A percentile compares a stretch with the other conserved stretches of the same genome.
Evolutionary conservation across 2,329 filamentous ascomycete genomes (phyloP).

Genomic region (Blastomyces parvus): DNA sequence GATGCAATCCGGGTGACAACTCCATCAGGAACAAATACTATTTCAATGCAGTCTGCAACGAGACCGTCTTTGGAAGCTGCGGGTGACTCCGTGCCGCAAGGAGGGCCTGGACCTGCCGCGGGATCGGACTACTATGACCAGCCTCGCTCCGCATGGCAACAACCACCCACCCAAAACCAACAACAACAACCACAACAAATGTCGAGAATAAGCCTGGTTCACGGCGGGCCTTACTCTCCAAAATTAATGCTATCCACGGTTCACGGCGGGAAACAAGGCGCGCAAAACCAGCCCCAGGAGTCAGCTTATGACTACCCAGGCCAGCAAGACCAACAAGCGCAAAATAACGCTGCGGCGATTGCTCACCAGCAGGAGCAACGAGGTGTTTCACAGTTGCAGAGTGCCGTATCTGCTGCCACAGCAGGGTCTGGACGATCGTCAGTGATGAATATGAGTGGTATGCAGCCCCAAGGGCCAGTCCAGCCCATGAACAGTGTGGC

Average conservation of each 20-base stretch:
- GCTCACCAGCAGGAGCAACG: conserved; percentile 56
- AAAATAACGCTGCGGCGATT: conserved; percentile 36
- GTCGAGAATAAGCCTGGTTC: conserved; percentile 5
- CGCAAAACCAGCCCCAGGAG: conserved; percentile 33
- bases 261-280: conserved; percentile 29
- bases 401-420: conserved; percentile 53
- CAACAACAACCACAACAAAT: conserved; percentile 22
- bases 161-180: conserved; percentile 23
- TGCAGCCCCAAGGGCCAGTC: conserved; percentile 37
- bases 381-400: conserved; percentile 57
- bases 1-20: conserved; percentile 96
- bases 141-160: conserved; percentile 32
- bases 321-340: conserved; percentile 39
- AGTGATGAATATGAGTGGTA: conserved; percentile 41
- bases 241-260: conserved; percentile 29
- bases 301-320: conserved; percentile 35
- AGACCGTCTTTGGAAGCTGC: conserved; percentile 28
- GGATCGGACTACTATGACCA: conserved; percentile 36
- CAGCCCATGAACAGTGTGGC: conserved; percentile 52
- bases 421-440: conserved; percentile 38
- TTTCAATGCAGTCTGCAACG: conserved; percentile 58
- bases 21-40: conserved; percentile 91
- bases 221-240: conserved; percentile 34
- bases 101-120: conserved; percentile 24
- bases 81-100: conserved; percentile 25